phyloP scores from a whole-genome alignment of 2,329 filamentous ascomycete species.

The Fusarium mangiferae region DNA sequence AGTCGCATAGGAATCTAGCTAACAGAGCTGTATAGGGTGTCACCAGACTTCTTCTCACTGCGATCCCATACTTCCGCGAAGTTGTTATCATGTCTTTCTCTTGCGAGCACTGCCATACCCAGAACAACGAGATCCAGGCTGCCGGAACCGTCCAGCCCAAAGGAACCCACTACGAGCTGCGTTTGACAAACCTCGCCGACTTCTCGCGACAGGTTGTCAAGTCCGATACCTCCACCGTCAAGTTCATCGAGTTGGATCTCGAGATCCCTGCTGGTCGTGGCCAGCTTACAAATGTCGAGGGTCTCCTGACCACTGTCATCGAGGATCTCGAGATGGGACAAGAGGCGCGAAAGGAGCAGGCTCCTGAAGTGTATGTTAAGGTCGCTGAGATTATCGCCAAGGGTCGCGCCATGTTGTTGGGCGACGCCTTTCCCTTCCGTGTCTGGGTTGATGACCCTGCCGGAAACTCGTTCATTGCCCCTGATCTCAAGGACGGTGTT shows the following conservation, averaged over 20 bases:
- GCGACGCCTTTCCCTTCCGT: conserved; percentile 86
- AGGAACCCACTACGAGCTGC: conserved; percentile 85
- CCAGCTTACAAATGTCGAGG: conserved; percentile 93
- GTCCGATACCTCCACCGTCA: conserved; percentile 85
- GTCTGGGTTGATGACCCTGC: conserved; percentile 89
- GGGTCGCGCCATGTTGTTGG: conserved; percentile 79
- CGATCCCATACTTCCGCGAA: conserved; percentile 97
- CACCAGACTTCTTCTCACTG: conserved; percentile 87
- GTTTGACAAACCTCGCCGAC: conserved; percentile 77
- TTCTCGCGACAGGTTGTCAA: conserved; percentile 91
- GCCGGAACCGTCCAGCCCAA: conserved; percentile 92
- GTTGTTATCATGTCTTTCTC: conserved; percentile 97
- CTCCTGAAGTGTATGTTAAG: conserved; percentile 82
- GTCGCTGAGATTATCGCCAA: conserved; percentile 80
- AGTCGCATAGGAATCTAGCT: conserved; percentile 7
- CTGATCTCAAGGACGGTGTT: conserved; percentile 79
- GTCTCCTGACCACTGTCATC: conserved; percentile 80
- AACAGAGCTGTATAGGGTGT: conserved; percentile 68
- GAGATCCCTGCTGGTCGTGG: conserved; percentile 93
- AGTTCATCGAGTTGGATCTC: conserved; percentile 90
- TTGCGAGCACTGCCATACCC: conserved; percentile 88
- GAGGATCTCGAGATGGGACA: conserved; percentile 86
- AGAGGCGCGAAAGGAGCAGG: conserved; percentile 79
- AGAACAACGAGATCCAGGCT: conserved; percentile 93
- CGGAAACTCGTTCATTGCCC: conserved; percentile 96